Evolutionary conservation across 1,139 yeast species (phyloP).

Genomic region (Nakaseomyces delphensis): DNA sequence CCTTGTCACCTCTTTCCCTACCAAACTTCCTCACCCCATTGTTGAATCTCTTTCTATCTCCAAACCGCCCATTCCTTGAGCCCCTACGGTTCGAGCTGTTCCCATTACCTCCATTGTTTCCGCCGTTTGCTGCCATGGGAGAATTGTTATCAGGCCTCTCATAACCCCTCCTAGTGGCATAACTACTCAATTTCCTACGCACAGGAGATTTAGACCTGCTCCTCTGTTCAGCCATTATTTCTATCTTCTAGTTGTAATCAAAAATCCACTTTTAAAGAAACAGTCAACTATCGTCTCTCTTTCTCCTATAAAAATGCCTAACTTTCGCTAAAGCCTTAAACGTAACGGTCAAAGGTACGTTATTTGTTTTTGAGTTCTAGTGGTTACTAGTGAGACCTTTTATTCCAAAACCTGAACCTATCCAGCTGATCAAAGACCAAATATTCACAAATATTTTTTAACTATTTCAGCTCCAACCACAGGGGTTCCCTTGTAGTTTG

Average conservation of each 20-base stretch:
- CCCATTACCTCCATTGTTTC: too few relatives aligned
- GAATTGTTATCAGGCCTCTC: conserved; percentile 2
- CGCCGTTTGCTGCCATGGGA: background rate
- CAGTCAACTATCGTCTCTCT: background rate
- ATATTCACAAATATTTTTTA: background rate
- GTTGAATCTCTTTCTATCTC: conserved; percentile 14
- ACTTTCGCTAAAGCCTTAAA: too few relatives aligned
- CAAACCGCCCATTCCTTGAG: conserved; percentile 11
- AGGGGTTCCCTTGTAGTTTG: too few relatives aligned
- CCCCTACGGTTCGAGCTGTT: conserved; percentile 10
- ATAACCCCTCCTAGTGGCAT: conserved; percentile 3
- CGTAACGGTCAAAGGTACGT: too few relatives aligned
- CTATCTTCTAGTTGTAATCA: background rate
- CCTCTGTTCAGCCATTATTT: conserved; percentile 7
- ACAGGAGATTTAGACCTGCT: conserved; percentile 12
- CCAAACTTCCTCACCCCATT: conserved; percentile 7
- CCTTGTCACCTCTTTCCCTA: conserved; percentile 11
- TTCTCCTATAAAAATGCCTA: too few relatives aligned
- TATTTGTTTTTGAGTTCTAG: too few relatives aligned
- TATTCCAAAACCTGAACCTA: too few relatives aligned
- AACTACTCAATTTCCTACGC: conserved; percentile 7
- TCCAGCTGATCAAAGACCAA: background rate
- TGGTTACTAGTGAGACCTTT: too few relatives aligned
- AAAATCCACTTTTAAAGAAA: background rate
- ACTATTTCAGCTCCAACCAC: too few relatives aligned